Base-by-base conservation (phyloP, 306 rosid species). In the Corylus avellana region DNA sequence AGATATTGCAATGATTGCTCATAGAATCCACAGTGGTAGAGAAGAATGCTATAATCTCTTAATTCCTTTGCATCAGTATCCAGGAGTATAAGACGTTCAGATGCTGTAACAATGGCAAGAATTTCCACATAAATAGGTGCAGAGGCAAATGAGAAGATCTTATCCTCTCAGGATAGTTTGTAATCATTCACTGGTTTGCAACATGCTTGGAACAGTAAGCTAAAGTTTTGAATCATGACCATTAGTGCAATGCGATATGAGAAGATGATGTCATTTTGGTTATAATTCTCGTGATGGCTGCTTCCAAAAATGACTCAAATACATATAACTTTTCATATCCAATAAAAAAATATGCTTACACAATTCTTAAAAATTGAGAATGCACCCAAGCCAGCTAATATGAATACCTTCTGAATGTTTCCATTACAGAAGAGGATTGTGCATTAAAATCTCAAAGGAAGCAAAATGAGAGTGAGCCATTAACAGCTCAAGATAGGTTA, bases 1-100 rank as follows among this genome's bases (percentile, higher is more conserved):
- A 92, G 62, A 80, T 90, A 87, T 54, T 91, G 84, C 58, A 84
- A 82, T 7, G 98, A 90, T 81, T 85, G 87, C 81, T 90, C 84
- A 71, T 84, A 91, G 56, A 91, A 88, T 58, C 97, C 97, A 82
- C 97, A 94, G 46, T 91, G 98, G 80, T 94, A 92, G 75, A 94
- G 97, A 77, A 94, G 98, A 83, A 90, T 85, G 87, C 97, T 90
- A 80, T 92, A 94, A 79, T 94, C 98, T 82, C 97, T 86, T 54
- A 94, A 79, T 75, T 94, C 98, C 74, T 88, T 94, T 13, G 83
- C 67, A 72, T 91, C 90, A 68, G 85, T 83, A 70, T 90, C 80
- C 56, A 94, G 73, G 87, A 91, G 89, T 78, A 94, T 88, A 75
- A 91, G 97, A 67, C 97, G 97, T 82, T 94, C 98, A 56, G 97